Conservation (phyloP, 2,329 filamentous ascomycete species). For the Fusarium illudens region DNA sequence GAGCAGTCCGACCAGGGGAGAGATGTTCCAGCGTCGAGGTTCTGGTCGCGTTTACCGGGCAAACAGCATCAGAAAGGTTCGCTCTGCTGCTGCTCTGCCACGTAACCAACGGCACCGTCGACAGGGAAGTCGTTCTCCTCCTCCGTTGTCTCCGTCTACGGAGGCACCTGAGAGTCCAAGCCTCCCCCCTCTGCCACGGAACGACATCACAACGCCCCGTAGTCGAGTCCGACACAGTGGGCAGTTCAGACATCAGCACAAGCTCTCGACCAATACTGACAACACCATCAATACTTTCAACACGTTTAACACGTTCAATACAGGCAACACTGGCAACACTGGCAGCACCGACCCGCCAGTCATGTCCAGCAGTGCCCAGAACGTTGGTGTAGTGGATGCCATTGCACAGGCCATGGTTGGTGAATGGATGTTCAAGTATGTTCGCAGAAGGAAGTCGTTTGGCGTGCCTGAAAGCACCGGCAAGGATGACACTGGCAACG, state of each 20-base stretch:
- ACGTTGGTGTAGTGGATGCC: constrained; percentile 88
- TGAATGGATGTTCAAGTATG: constrained; percentile 96
- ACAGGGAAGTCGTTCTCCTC: constrained; percentile 67
- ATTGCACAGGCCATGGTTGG: constrained; percentile 99
- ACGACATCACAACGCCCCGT: constrained; percentile 73
- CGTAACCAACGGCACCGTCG: constrained; percentile 60
- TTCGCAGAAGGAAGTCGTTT: constrained; percentile 88
- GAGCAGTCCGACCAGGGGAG: constrained; percentile 74
- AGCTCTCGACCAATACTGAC: constrained; percentile 68
- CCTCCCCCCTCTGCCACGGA: constrained; percentile 76
- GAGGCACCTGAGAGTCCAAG: constrained; percentile 74
- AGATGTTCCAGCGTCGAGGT: constrained; percentile 64
- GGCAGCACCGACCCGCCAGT: constrained; percentile 53
- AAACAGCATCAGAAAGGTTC: constrained; percentile 80
- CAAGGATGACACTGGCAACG: constrained; percentile 75
- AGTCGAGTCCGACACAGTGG: constrained; percentile 52
- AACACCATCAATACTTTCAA: constrained; percentile 54
- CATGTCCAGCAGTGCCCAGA: constrained; percentile 65
- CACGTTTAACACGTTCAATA: constrained; percentile 65
- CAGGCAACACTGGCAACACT: constrained; percentile 60
- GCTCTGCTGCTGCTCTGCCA: constrained; percentile 80
- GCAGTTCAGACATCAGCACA: constrained; percentile 62
- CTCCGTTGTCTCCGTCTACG: constrained; percentile 72
- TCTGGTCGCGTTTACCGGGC: constrained; percentile 59
- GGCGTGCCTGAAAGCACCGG: constrained; percentile 74